phyloP scores from a whole-genome alignment of 2,329 filamentous ascomycete species.

The Botrytis galanthina region DNA sequence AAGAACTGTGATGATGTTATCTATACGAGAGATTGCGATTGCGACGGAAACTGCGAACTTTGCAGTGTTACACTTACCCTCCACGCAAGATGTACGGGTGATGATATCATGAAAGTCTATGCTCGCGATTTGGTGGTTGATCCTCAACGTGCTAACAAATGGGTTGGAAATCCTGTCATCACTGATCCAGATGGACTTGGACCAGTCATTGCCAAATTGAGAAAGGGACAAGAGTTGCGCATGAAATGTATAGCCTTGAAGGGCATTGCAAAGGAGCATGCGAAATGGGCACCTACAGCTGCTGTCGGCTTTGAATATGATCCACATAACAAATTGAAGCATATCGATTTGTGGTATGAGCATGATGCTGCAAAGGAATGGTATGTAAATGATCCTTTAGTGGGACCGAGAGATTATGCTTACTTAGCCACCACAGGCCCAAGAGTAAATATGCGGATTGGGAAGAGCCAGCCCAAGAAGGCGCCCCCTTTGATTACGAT shows the following conservation, averaged over 20 bases:
- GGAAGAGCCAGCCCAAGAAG: slow-evolving; percentile 76
- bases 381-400: slow-evolving; percentile 49
- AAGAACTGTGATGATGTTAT: slow-evolving; percentile 78
- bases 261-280: slow-evolving; percentile 97
- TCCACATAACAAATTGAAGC: slow-evolving; percentile 90
- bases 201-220: slow-evolving; percentile 83
- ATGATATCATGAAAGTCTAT: slow-evolving; percentile 91
- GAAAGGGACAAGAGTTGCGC: slow-evolving; percentile 84
- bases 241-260: slow-evolving; percentile 95
- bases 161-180: slow-evolving; percentile 78
- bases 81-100: slow-evolving; percentile 79
- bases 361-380: slow-evolving; percentile 78
- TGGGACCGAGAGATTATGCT: slow-evolving; percentile 23
- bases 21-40: slow-evolving; percentile 93
- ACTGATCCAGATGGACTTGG: slow-evolving; percentile 79
- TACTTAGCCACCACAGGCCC: slow-evolving; percentile 55
- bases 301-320: slow-evolving; percentile 98
- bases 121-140: slow-evolving; percentile 80
- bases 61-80: slow-evolving; percentile 85
- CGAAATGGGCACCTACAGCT: slow-evolving; percentile 92
- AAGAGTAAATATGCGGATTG: slow-evolving; percentile 75
- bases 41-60: slow-evolving; percentile 89
- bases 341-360: slow-evolving; percentile 95
- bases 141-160: slow-evolving; percentile 67
- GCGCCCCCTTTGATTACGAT: slow-evolving; percentile 87